Conservation (phyloP, 2,329 filamentous ascomycete species). For the Penicillium concentricum region DNA sequence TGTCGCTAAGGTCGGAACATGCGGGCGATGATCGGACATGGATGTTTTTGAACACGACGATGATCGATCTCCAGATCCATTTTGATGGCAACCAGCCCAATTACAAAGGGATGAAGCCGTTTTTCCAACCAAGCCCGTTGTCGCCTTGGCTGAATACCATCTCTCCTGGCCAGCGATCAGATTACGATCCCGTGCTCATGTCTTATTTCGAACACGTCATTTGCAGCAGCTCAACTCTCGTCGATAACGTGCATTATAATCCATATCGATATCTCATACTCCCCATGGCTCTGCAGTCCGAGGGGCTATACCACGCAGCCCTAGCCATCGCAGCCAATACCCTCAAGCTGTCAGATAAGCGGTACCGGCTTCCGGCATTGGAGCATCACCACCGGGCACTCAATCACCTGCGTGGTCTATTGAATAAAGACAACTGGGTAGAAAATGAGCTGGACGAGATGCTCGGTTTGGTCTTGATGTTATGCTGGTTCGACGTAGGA, state of each 20-base stretch:
- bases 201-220: constrained; percentile 29
- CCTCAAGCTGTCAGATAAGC: constrained; percentile 20
- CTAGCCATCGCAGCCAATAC: constrained; percentile 29
- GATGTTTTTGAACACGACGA: constrained; percentile 15
- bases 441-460: constrained; percentile 27
- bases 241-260: constrained; percentile 28
- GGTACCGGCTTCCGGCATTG: constrained; percentile 23
- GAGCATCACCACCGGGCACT: constrained; percentile 21
- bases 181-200: constrained; percentile 19
- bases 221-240: constrained; percentile 28
- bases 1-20: not conserved
- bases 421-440: constrained; percentile 6
- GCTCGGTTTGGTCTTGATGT: constrained; percentile 26
- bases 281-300: constrained; percentile 27
- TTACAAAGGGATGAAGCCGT: not conserved
- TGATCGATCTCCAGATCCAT: constrained; percentile 13
- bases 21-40: not conserved
- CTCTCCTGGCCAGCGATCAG: not conserved
- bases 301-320: constrained; percentile 29
- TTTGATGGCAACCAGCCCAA: not conserved
- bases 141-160: constrained; percentile 5
- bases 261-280: constrained; percentile 31
- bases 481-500: constrained; percentile 27
- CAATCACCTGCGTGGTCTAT: constrained; percentile 6
- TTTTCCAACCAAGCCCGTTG: not conserved